phyloP scores from a whole-genome alignment of 2,329 filamentous ascomycete species.

The Fonsecaea nubica region DNA sequence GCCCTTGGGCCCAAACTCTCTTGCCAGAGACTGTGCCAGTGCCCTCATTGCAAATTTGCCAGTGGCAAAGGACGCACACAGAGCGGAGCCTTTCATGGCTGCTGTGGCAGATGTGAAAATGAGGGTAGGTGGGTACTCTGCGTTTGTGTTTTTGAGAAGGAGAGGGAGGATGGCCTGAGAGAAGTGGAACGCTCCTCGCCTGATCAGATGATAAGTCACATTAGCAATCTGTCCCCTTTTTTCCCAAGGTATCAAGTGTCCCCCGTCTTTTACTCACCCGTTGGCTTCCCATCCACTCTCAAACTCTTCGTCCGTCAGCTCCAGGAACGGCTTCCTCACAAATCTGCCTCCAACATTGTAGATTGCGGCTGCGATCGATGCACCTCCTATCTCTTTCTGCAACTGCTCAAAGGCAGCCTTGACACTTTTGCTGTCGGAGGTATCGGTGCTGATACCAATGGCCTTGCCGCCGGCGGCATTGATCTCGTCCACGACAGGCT shows the following conservation, averaged over 20 bases:
- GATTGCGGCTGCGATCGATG: slow-evolving; percentile 59
- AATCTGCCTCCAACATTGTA: slow-evolving; percentile 68
- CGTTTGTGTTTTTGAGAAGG: slow-evolving; percentile 66
- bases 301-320: slow-evolving; percentile 66
- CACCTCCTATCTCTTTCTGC: slow-evolving; percentile 58
- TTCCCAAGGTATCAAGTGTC: slow-evolving; percentile 1
- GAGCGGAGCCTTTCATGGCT: slow-evolving; percentile 73
- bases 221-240: neutral
- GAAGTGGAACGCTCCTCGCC: slow-evolving; percentile 74
- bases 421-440: slow-evolving; percentile 60
- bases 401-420: slow-evolving; percentile 62
- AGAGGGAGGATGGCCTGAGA: slow-evolving; percentile 73
- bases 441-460: slow-evolving; percentile 66
- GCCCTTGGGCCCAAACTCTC: slow-evolving; percentile 83
- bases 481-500: slow-evolving; percentile 64
- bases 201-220: slow-evolving; percentile 32
- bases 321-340: slow-evolving; percentile 66
- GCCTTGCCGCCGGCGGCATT: slow-evolving; percentile 64
- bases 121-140: slow-evolving; percentile 73
- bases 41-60: slow-evolving; percentile 82
- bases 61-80: slow-evolving; percentile 73
- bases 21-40: slow-evolving; percentile 74
- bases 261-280: slow-evolving; percentile 48
- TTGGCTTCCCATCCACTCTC: slow-evolving; percentile 57
- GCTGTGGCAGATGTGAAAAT: slow-evolving; percentile 90